Evolutionary conservation across 345 rosid genomes (phyloP).

Genomic region (Gossypium stocksii): DNA sequence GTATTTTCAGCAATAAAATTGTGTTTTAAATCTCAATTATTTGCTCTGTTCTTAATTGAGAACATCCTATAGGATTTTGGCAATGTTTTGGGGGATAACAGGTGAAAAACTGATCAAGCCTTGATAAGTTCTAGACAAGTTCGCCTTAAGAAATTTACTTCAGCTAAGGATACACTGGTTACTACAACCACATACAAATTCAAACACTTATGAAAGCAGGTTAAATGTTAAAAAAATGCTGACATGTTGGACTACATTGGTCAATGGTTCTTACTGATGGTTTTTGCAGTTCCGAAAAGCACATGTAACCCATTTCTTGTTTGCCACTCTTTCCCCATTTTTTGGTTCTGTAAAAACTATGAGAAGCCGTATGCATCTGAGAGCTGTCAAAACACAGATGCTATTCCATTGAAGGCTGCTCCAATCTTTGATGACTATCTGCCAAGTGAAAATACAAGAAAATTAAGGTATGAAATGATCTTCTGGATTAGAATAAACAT

Average conservation of each 20-base stretch:
- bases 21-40: no score
- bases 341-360: neutral
- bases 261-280: neutral
- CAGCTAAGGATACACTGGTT: neutral
- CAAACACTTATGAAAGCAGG: neutral
- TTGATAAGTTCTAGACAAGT: neutral
- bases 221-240: neutral
- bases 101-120: neutral
- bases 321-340: neutral
- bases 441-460: slow-evolving; percentile 9
- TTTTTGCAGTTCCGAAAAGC: neutral
- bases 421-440: slow-evolving; percentile 9
- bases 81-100: neutral
- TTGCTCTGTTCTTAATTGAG: no score
- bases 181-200: neutral
- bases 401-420: slow-evolving; percentile 3
- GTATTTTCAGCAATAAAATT: no score
- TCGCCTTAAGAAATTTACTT: neutral
- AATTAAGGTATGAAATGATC: neutral
- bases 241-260: neutral
- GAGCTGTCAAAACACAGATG: neutral
- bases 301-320: neutral
- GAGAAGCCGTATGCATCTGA: neutral
- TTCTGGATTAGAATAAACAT: neutral
- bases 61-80: no score